Evolutionary conservation across 1,284 basidiomycete genomes (phyloP).

Genomic region (Malassezia globosa): DNA sequence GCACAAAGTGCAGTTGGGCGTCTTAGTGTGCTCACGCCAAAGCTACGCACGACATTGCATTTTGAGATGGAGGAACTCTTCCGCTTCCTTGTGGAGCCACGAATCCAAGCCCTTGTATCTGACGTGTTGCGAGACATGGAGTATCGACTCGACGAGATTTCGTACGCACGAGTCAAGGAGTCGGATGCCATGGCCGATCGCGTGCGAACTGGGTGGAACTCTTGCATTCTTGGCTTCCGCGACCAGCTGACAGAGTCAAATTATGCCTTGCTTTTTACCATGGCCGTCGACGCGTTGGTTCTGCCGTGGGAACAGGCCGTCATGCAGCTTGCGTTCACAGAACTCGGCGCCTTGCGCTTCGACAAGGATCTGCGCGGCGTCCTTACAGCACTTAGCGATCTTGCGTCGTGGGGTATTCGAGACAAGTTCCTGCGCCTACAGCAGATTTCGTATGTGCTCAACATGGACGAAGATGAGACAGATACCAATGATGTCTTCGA

Average conservation of each 20-base stretch:
- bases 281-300: conserved; percentile 73
- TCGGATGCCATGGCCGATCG: conserved; percentile 74
- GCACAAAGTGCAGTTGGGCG: conserved; percentile 3
- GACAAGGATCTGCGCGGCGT: conserved; percentile 82
- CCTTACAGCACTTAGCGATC: conserved; percentile 67
- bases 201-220: conserved; percentile 73
- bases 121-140: conserved; percentile 81
- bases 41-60: conserved; percentile 48
- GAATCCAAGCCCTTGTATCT: conserved; percentile 65
- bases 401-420: conserved; percentile 67
- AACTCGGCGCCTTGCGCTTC: conserved; percentile 94
- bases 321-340: conserved; percentile 69
- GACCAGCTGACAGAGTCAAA: conserved; percentile 75
- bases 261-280: conserved; percentile 69
- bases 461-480: conserved; percentile 59
- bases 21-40: conserved; percentile 1
- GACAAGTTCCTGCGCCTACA: conserved; percentile 84
- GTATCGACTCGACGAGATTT: conserved; percentile 72
- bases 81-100: conserved; percentile 76
- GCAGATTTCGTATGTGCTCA: conserved; percentile 82
- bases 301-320: conserved; percentile 87
- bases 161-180: conserved; percentile 69
- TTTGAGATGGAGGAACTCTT: conserved; percentile 83
- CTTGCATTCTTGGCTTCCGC: conserved; percentile 57
- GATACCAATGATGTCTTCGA: conserved; percentile 22